These are phyloP conservation scores for Starmerella stellata DNA, from an alignment of 805 yeast species.

Conservation along the genomic window DNA sequence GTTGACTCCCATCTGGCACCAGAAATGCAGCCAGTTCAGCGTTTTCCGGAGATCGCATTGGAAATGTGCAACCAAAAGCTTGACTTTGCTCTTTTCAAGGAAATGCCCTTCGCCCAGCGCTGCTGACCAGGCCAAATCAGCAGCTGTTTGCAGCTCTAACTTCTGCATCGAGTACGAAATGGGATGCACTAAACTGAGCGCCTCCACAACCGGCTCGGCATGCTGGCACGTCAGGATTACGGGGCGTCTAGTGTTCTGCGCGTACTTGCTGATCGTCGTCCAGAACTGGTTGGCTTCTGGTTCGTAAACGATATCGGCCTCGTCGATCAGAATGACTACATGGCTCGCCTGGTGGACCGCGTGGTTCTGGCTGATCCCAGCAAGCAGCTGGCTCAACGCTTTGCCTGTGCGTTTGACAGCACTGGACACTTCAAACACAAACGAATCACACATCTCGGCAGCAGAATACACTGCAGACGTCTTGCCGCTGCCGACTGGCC, in stretches of 20 bases:
- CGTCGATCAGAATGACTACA: slow-evolving; percentile 66
- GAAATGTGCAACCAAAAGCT: slow-evolving; percentile 8
- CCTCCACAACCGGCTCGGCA: slow-evolving; percentile 11
- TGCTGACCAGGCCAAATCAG: slow-evolving; percentile 20
- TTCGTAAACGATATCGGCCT: slow-evolving; percentile 63
- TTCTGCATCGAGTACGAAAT: neutral
- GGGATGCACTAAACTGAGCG: neutral
- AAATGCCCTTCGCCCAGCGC: slow-evolving; percentile 25
- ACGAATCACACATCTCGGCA: slow-evolving; percentile 43
- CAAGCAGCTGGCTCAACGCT: slow-evolving; percentile 44
- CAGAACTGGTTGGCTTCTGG: slow-evolving; percentile 60
- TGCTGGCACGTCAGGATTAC: slow-evolving; percentile 48
- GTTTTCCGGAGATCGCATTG: slow-evolving; percentile 20
- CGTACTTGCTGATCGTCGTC: slow-evolving; percentile 45
- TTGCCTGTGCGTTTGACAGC: slow-evolving; percentile 56
- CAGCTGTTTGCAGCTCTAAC: slow-evolving; percentile 1
- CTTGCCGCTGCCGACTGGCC: slow-evolving; percentile 63
- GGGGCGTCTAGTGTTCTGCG: slow-evolving; percentile 49
- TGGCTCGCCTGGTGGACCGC: slow-evolving; percentile 42
- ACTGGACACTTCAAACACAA: slow-evolving; percentile 65
- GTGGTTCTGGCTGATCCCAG: slow-evolving; percentile 71
- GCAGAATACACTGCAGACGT: slow-evolving; percentile 55
- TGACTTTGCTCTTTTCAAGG: slow-evolving; percentile 14
- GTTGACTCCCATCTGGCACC: slow-evolving; percentile 24
- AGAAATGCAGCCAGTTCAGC: slow-evolving; percentile 20